These are phyloP conservation scores for Mycogone perniciosa DNA, from an alignment of 2,329 filamentous ascomycete species.

Conservation along the genomic window DNA sequence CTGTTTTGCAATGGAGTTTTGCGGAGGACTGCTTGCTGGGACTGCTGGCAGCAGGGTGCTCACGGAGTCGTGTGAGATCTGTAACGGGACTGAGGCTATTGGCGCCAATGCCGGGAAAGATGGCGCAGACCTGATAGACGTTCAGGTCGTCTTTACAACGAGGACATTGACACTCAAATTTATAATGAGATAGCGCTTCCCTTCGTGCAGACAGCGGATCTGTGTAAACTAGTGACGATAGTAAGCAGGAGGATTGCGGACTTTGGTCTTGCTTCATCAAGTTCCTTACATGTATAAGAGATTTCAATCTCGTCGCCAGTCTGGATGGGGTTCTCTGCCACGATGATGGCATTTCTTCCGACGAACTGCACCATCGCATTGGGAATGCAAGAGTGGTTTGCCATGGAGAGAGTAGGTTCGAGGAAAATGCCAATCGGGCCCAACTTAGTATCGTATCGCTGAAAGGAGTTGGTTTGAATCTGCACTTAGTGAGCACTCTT, in stretches of 20 bases:
- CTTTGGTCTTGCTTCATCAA: background rate
- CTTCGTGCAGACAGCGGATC: conserved; percentile 38
- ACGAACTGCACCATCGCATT: conserved; percentile 53
- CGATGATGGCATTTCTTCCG: conserved; percentile 44
- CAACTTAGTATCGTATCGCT: conserved; percentile 46
- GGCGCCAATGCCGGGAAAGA: conserved; percentile 34
- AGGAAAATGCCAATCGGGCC: conserved; percentile 50
- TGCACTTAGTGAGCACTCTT: conserved; percentile 20
- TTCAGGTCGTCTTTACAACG: conserved; percentile 47
- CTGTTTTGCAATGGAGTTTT: conserved; percentile 19
- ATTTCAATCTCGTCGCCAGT: conserved; percentile 53
- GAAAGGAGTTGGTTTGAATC: conserved; percentile 58
- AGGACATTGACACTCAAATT: conserved; percentile 45
- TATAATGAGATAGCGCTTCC: conserved; percentile 40
- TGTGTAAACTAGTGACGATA: conserved; percentile 37
- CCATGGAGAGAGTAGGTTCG: conserved; percentile 50
- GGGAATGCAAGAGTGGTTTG: conserved; percentile 57
- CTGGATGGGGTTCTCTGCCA: conserved; percentile 43
- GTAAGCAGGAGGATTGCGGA: background rate
- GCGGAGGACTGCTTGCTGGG: conserved; percentile 15
- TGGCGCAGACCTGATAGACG: conserved; percentile 42
- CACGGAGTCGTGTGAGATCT: conserved; percentile 27
- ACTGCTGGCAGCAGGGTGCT: conserved; percentile 22
- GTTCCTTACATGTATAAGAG: conserved; percentile 52
- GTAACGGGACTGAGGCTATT: conserved; percentile 41